These are phyloP conservation scores for Sugiyamaella japonica DNA, from an alignment of 1,139 yeast genomes.

Conservation along the genomic window DNA sequence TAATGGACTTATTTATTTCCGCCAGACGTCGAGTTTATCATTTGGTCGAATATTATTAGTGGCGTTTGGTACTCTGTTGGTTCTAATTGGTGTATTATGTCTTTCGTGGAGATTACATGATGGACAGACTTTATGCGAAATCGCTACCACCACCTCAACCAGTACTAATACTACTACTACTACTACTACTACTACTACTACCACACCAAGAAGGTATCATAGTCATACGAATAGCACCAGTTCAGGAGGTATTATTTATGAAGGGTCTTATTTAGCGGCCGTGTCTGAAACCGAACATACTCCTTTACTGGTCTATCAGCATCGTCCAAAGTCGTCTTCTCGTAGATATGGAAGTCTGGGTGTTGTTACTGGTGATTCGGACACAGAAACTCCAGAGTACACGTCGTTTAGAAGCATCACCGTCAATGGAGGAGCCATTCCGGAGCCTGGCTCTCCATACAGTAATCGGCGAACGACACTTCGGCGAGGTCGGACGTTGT, in stretches of 20 bases:
- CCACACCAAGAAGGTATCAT: slow-evolving; percentile 6
- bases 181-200: background rate
- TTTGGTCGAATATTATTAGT: slow-evolving; percentile 47
- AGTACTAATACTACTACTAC: background rate
- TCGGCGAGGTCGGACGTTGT: slow-evolving; percentile 41
- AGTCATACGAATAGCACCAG: slow-evolving; percentile 1
- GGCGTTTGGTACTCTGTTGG: slow-evolving; percentile 51
- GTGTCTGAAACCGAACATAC: slow-evolving; percentile 7
- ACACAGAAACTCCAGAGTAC: slow-evolving; percentile 26
- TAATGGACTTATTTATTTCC: slow-evolving; percentile 68
- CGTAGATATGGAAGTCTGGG: slow-evolving; percentile 12
- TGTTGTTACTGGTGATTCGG: background rate
- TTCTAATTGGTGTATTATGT: slow-evolving; percentile 55
- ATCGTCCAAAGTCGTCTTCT: slow-evolving; percentile 6
- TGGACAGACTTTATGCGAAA: background rate
- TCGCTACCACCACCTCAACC: no score
- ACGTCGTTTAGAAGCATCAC: slow-evolving; percentile 33
- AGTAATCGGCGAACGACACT: slow-evolving; percentile 18
- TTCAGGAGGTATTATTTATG: background rate
- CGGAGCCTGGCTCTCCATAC: slow-evolving; percentile 32
- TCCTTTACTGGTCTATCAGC: slow-evolving; percentile 8
- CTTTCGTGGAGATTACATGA: slow-evolving; percentile 46
- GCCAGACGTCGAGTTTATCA: slow-evolving; percentile 49
- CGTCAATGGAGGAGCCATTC: slow-evolving; percentile 27
- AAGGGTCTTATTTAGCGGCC: background rate